phyloP scores from a whole-genome alignment of 2,329 filamentous ascomycete species.

The Phialophora expanda region DNA sequence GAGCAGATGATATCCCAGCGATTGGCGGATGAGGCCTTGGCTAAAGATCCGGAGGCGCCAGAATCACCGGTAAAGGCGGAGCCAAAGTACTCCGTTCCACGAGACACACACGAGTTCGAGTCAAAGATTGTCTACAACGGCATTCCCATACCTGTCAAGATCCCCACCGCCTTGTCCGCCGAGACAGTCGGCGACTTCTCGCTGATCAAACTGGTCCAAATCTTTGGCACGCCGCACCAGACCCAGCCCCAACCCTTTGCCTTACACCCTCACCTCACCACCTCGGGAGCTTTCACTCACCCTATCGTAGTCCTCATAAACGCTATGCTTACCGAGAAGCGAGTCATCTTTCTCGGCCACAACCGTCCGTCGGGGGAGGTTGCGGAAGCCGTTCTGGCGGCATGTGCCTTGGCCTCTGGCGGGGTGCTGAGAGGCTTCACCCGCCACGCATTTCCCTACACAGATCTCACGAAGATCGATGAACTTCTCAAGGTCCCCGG shows the following conservation, averaged over 20 bases:
- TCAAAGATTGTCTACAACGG: constrained; percentile 94
- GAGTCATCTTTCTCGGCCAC: constrained; percentile 93
- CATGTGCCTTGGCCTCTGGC: constrained; percentile 89
- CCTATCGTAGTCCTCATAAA: constrained; percentile 95
- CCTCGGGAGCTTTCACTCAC: constrained; percentile 85
- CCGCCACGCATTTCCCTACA: constrained; percentile 95
- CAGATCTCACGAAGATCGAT: constrained; percentile 95
- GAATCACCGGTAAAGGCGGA: constrained; percentile 63
- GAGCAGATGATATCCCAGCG: constrained; percentile 89
- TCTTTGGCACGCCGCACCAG: constrained; percentile 82
- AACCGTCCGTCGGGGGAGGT: constrained; percentile 95
- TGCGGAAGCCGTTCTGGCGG: constrained; percentile 96
- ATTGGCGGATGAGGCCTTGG: constrained; percentile 67
- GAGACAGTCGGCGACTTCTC: constrained; percentile 98
- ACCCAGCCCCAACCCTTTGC: constrained; percentile 83
- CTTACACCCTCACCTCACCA: constrained; percentile 89
- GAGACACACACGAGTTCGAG: constrained; percentile 98
- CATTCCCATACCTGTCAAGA: constrained; percentile 94
- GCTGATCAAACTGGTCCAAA: constrained; percentile 94
- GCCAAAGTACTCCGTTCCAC: constrained; percentile 74
- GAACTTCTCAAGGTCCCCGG: constrained; percentile 94
- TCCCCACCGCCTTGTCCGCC: constrained; percentile 88
- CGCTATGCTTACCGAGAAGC: constrained; percentile 92
- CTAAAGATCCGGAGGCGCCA: constrained; percentile 43
- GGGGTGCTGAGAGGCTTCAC: constrained; percentile 93